Percentiles rank a stretch among this genome's conserved stretches.
Evolutionary conservation across 495 filamentous ascomycete species (phyloP).

Genomic region (Penicillium goetzii): DNA sequence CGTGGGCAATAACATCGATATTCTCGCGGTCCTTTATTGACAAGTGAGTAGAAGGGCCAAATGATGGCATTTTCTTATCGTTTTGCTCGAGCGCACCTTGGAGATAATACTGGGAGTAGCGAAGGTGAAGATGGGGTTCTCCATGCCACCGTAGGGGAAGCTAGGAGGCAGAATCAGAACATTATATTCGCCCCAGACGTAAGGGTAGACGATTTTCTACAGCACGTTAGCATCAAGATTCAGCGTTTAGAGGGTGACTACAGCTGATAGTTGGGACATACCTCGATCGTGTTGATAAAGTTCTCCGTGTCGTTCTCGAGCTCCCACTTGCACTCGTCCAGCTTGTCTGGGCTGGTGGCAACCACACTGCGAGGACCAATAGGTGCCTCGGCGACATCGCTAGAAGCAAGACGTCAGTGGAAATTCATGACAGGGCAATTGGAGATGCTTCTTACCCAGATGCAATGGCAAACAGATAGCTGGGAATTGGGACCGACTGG

Average conservation of each 20-base stretch:
- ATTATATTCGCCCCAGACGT: conserved; percentile 94
- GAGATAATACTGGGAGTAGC: conserved; percentile 91
- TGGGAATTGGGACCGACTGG: conserved; percentile 89
- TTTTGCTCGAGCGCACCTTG: conserved; percentile 47
- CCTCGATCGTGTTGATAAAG: conserved; percentile 86
- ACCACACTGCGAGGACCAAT: conserved; percentile 86
- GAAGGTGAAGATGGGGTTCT: conserved; percentile 93
- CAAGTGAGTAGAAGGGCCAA: conserved; percentile 10
- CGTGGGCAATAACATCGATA: conserved; percentile 95
- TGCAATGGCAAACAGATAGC: conserved; percentile 90
- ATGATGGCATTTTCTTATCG: neutral
- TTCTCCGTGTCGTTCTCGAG: conserved; percentile 86
- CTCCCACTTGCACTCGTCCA: conserved; percentile 84
- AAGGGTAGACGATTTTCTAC: conserved; percentile 78
- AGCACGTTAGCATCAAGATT: conserved; percentile 9
- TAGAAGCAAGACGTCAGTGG: conserved; percentile 16
- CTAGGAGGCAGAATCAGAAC: conserved; percentile 87
- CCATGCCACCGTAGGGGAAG: conserved; percentile 92
- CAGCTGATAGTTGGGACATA: conserved; percentile 17
- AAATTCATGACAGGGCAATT: conserved; percentile 6
- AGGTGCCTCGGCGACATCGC: conserved; percentile 78
- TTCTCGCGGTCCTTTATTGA: conserved; percentile 74
- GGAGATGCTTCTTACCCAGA: conserved; percentile 58
- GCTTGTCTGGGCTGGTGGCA: conserved; percentile 83
- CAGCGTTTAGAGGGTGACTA: neutral